phyloP scores from a whole-genome alignment of 2,329 filamentous ascomycete species.

The Byssoonygena ceratinophila region DNA sequence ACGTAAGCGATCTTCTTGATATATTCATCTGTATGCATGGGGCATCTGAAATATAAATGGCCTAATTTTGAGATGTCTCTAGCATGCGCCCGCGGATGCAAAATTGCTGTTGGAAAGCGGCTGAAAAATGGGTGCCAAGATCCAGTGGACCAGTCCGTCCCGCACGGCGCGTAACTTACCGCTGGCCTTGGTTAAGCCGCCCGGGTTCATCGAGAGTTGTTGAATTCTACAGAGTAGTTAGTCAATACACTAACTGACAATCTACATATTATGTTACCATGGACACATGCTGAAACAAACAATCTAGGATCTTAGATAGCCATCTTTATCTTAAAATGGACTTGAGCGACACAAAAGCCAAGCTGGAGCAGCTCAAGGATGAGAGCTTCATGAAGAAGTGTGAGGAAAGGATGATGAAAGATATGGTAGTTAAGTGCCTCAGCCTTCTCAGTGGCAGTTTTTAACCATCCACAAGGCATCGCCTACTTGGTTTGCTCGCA shows the following conservation, averaged over 20 bases:
- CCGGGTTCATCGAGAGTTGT: too few species aligned
- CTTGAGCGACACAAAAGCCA: not conserved
- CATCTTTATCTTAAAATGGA: not conserved
- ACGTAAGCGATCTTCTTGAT: too few species aligned
- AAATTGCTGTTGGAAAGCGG: too few species aligned
- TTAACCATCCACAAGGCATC: conserved; percentile 6
- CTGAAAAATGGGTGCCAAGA: too few species aligned
- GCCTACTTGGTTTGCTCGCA: conserved; percentile 8
- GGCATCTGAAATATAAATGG: too few species aligned
- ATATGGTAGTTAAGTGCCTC: conserved; percentile 8
- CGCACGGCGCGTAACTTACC: too few species aligned
- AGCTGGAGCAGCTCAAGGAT: conserved; percentile 4
- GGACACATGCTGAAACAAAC: conserved; percentile 2
- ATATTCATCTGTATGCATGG: too few species aligned
- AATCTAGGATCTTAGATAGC: not conserved
- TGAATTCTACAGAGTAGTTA: too few species aligned
- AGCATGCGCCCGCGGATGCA: too few species aligned
- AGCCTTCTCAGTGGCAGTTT: not conserved
- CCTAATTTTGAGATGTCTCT: too few species aligned
- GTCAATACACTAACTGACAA: conserved; percentile 2
- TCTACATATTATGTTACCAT: conserved; percentile 2
- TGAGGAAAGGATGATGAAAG: conserved; percentile 6
- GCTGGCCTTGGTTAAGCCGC: too few species aligned
- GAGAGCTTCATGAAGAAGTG: conserved; percentile 3
- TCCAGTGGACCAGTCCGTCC: too few species aligned